Percentiles rank a stretch among this genome's conserved stretches.
Conservation (phyloP, 768 basidiomycete species). For the Rhodotorula diobovata region DNA sequence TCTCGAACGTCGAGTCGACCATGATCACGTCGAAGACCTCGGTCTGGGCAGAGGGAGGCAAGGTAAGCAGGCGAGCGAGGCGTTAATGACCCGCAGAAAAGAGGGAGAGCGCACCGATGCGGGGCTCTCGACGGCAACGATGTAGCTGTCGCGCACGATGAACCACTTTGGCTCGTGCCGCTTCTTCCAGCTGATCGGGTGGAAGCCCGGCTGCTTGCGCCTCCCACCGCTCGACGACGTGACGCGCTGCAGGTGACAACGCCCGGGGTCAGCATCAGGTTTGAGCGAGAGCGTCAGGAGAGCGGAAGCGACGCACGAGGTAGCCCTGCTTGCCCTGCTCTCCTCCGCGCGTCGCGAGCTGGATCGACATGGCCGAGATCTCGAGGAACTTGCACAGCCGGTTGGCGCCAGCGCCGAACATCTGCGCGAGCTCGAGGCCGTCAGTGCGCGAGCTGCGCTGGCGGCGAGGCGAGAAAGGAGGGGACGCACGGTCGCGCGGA, state of each 20-base stretch:
- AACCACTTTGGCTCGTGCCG: conserved; percentile 75
- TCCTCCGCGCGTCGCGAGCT: conserved; percentile 67
- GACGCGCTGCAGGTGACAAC: conserved; percentile 46
- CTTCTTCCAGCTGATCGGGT: conserved; percentile 49
- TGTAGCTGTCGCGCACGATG: conserved; percentile 82
- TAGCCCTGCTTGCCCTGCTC: conserved; percentile 87
- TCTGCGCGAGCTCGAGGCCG: conserved; percentile 53
- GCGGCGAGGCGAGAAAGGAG: background rate
- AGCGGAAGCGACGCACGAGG: conserved; percentile 49
- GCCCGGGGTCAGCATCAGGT: fast-evolving
- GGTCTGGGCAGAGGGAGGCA: conserved; percentile 52
- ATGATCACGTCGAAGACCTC: conserved; percentile 90
- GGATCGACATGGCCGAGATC: conserved; percentile 77
- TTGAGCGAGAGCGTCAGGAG: conserved; percentile 37
- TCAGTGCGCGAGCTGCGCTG: no score
- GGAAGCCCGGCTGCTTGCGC: conserved; percentile 54
- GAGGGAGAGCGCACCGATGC: conserved; percentile 61
- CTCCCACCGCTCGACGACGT: conserved; percentile 61
- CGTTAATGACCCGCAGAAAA: no score
- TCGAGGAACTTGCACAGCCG: conserved; percentile 86
- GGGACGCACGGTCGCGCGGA: conserved; percentile 72
- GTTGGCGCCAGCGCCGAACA: conserved; percentile 92
- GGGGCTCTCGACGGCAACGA: conserved; percentile 79
- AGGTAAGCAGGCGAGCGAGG: background rate
- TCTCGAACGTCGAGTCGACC: conserved; percentile 78